Evolutionary conservation across 2,329 filamentous ascomycete species (phyloP).

Genomic region (Pyrenophora teres): DNA sequence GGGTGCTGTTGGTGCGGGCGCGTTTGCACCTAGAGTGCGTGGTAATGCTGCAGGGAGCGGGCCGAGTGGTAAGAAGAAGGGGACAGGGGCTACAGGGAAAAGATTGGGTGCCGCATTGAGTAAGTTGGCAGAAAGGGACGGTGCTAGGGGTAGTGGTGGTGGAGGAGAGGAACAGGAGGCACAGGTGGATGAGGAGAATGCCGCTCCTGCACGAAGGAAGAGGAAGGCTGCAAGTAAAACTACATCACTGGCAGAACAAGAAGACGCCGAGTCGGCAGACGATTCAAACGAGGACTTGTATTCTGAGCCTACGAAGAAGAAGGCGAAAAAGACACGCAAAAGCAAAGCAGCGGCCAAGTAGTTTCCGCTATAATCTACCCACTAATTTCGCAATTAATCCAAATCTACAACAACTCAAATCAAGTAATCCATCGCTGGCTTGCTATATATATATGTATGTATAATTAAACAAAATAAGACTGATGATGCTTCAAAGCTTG

Average conservation of each 20-base stretch:
- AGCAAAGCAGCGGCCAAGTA: constrained; percentile 8
- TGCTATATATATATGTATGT: neutral
- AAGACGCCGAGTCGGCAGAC: constrained; percentile 14
- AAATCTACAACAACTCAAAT: neutral
- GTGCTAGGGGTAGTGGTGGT: constrained; percentile 27
- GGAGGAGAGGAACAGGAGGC: constrained; percentile 29
- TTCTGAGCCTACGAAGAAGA: constrained; percentile 39
- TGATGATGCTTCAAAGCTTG: constrained; percentile 28
- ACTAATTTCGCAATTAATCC: neutral
- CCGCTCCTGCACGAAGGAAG: constrained; percentile 22
- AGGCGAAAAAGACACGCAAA: constrained; percentile 22
- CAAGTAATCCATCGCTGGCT: neutral
- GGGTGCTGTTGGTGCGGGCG: constrained; percentile 72
- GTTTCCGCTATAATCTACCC: too few species aligned
- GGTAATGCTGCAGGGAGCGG: constrained; percentile 52
- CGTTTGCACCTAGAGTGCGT: constrained; percentile 71
- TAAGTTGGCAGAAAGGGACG: constrained; percentile 36
- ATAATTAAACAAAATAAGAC: too few species aligned
- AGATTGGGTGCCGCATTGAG: constrained; percentile 42
- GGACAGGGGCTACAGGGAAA: constrained; percentile 38
- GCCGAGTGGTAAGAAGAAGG: constrained; percentile 59
- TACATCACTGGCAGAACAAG: constrained; percentile 15
- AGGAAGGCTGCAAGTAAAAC: constrained; percentile 23
- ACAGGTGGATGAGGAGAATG: constrained; percentile 13
- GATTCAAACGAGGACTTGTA: constrained; percentile 29